These are phyloP conservation scores for Grigorovia humatica DNA, from an alignment of 805 yeast species.

Conservation along the genomic window DNA sequence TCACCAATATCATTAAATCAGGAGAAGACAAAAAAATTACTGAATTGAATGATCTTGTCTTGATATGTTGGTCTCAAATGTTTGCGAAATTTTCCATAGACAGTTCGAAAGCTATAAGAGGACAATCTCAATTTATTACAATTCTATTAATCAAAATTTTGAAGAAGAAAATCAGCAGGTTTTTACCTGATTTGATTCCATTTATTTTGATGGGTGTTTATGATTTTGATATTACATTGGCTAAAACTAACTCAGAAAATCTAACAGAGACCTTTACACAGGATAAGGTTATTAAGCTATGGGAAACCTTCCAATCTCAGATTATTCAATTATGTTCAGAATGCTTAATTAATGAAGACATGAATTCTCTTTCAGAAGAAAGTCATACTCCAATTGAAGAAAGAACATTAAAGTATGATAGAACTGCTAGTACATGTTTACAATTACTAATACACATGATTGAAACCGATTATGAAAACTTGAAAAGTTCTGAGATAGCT, in stretches of 20 bases:
- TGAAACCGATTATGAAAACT: conserved; percentile 6
- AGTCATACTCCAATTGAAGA: conserved; percentile 60
- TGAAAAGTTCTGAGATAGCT: conserved; percentile 9
- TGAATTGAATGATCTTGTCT: conserved; percentile 40
- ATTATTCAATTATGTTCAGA: conserved; percentile 46
- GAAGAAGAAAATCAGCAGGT: conserved; percentile 51
- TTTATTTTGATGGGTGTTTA: conserved; percentile 60
- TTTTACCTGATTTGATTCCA: conserved; percentile 63
- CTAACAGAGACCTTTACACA: conserved; percentile 47
- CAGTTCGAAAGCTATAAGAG: conserved; percentile 54
- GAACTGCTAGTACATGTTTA: conserved; percentile 23
- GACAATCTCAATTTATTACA: conserved; percentile 54
- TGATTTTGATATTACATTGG: conserved; percentile 59
- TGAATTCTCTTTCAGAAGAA: conserved; percentile 62
- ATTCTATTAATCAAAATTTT: conserved; percentile 39
- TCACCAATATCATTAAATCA: conserved; percentile 29
- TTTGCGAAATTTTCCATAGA: conserved; percentile 74
- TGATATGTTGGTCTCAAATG: conserved; percentile 66
- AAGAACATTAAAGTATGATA: conserved; percentile 48
- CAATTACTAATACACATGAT: conserved; percentile 7
- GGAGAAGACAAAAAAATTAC: conserved; percentile 10
- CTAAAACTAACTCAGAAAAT: conserved; percentile 38
- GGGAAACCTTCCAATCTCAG: conserved; percentile 48
- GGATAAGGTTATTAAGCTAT: conserved; percentile 45
- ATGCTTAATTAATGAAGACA: conserved; percentile 45